A percentile compares a stretch with the other conserved stretches of the same genome.
These are phyloP conservation scores for Sugiyamaella floridensis DNA, from an alignment of 805 yeast species.

Conservation along the genomic window DNA sequence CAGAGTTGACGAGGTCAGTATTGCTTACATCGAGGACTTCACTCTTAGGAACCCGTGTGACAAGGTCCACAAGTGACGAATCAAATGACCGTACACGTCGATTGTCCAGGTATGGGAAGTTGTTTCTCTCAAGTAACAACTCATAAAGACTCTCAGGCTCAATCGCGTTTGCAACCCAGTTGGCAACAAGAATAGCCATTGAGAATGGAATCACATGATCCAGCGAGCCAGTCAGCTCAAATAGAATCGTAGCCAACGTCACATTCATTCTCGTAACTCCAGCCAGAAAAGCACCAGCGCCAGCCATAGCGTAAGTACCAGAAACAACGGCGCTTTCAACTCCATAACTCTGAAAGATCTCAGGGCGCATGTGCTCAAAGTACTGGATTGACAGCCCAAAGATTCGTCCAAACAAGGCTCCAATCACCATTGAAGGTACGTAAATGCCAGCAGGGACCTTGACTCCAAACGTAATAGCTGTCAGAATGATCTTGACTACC, in stretches of 20 bases:
- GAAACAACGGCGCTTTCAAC: conserved; percentile 48
- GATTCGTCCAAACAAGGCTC: conserved; percentile 51
- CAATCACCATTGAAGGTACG: conserved; percentile 58
- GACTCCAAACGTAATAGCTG: conserved; percentile 50
- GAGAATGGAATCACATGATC: conserved; percentile 53
- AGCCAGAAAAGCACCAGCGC: conserved; percentile 91
- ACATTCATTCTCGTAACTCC: conserved; percentile 92
- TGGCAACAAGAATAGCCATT: conserved; percentile 49
- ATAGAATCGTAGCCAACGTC: conserved; percentile 90
- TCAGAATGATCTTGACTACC: conserved; percentile 39
- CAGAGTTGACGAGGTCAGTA: conserved; percentile 32
- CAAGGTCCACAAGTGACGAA: conserved; percentile 36
- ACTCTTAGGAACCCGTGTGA: conserved; percentile 23
- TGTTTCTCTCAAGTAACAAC: conserved; percentile 39
- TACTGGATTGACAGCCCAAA: conserved; percentile 41
- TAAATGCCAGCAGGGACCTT: conserved; percentile 56
- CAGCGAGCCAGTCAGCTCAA: conserved; percentile 54
- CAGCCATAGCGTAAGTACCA: conserved; percentile 91
- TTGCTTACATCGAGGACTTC: conserved; percentile 35
- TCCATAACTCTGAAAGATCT: conserved; percentile 2
- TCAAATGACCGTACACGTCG: conserved; percentile 30
- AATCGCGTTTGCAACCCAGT: conserved; percentile 47
- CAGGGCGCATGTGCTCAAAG: conserved; percentile 28
- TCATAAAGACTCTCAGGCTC: conserved; percentile 49
- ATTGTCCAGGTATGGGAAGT: conserved; percentile 49